Conservation (phyloP, 1,139 yeast genomes). For the Debaryomyces fabryi region DNA sequence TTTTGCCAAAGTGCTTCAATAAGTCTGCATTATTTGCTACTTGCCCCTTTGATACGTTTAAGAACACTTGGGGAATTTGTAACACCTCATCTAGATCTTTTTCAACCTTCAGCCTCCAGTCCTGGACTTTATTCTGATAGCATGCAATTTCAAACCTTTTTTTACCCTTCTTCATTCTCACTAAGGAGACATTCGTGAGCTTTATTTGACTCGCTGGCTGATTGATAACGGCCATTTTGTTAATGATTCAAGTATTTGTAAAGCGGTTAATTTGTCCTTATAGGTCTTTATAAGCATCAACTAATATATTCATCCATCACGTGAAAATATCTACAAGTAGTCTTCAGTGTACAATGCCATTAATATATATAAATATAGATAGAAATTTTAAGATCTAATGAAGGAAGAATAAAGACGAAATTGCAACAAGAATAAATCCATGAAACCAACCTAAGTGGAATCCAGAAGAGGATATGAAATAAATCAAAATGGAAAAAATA, state of each 20-base stretch:
- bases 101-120: slow-evolving; percentile 86
- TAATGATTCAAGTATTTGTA: neutral
- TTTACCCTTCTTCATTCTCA: slow-evolving; percentile 86
- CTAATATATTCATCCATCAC: neutral
- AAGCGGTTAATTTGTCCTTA: neutral
- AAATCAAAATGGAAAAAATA: neutral
- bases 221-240: slow-evolving; percentile 60
- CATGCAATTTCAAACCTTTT: slow-evolving; percentile 94
- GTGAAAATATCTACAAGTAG: slow-evolving; percentile 1
- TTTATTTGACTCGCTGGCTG: slow-evolving; percentile 90
- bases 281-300: neutral
- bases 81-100: slow-evolving; percentile 94
- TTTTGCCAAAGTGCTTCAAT: slow-evolving; percentile 70
- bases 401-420: slow-evolving; percentile 1
- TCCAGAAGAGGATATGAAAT: neutral
- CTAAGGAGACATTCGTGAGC: slow-evolving; percentile 91
- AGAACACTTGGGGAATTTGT: slow-evolving; percentile 93
- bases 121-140: slow-evolving; percentile 95
- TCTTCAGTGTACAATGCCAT: slow-evolving; percentile 6
- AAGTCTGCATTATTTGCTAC: slow-evolving; percentile 90
- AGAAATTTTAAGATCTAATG: slow-evolving; percentile 6
- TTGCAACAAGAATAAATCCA: neutral
- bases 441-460: neutral
- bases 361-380: slow-evolving; percentile 7
- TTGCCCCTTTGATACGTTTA: slow-evolving; percentile 92